Evolutionary conservation across 495 filamentous ascomycete genomes (phyloP).

Genomic region (Penicillium bovifimosum): DNA sequence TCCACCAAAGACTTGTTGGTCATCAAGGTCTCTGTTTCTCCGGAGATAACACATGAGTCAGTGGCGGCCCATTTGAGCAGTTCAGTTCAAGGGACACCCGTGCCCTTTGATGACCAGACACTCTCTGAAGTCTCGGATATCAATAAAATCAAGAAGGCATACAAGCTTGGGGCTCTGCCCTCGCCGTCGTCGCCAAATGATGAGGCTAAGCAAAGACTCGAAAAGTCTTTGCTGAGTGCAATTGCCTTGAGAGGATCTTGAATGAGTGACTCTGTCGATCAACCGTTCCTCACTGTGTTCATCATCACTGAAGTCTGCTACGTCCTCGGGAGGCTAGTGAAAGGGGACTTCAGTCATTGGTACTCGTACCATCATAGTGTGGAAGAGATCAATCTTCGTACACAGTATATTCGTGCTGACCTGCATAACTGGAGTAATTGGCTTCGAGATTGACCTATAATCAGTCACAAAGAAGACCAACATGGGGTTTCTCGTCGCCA

Average conservation of each 20-base stretch:
- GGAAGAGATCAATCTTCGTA: too few relatives aligned
- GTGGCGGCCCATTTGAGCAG: conserved; percentile 57
- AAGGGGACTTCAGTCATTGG: not conserved
- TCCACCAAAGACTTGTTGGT: conserved; percentile 64
- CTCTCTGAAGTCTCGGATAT: conserved; percentile 57
- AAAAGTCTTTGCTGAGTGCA: conserved; percentile 57
- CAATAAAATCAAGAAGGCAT: conserved; percentile 69
- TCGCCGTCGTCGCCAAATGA: conserved; percentile 21
- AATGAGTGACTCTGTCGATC: conserved; percentile 5
- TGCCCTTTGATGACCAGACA: conserved; percentile 58
- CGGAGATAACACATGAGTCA: conserved; percentile 45
- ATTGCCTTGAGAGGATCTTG: conserved; percentile 67
- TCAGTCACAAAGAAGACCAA: not conserved
- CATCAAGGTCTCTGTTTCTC: conserved; percentile 59
- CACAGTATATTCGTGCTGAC: too few relatives aligned
- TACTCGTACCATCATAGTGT: not conserved
- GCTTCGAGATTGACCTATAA: not conserved
- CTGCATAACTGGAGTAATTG: not conserved
- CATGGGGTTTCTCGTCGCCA: not conserved
- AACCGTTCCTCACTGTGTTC: not conserved
- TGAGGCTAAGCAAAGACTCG: conserved; percentile 46
- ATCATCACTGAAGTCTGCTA: not conserved
- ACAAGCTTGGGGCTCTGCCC: conserved; percentile 62
- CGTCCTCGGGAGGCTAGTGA: too few relatives aligned
- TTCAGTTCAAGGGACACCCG: conserved; percentile 56